These are phyloP conservation scores for Eucalyptus tenuipes DNA, from an alignment of 345 rosid species.

Conservation along the genomic window DNA sequence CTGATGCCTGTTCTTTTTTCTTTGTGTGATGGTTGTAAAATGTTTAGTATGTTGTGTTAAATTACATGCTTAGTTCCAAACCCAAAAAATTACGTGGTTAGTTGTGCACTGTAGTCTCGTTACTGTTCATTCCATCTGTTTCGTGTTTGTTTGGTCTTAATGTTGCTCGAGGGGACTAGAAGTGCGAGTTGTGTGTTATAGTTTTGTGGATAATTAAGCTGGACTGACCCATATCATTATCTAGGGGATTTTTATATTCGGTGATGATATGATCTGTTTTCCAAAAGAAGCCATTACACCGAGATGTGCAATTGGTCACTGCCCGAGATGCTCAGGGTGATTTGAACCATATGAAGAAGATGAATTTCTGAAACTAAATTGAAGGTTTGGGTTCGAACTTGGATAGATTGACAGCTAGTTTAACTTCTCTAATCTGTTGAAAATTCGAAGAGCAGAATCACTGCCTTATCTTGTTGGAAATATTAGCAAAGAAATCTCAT, in stretches of 20 bases:
- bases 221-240: background rate
- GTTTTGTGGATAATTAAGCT: background rate
- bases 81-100: background rate
- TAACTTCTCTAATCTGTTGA: background rate
- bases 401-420: background rate
- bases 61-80: no score
- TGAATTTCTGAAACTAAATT: background rate
- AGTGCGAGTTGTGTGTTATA: background rate
- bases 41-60: background rate
- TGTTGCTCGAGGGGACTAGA: background rate
- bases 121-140: background rate
- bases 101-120: background rate
- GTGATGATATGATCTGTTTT: background rate
- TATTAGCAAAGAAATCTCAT: background rate
- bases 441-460: background rate
- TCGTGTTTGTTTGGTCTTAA: fast-evolving
- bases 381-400: background rate
- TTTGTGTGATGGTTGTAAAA: background rate
- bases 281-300: background rate
- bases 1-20: background rate
- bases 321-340: background rate
- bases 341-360: background rate
- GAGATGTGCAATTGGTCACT: background rate
- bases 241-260: background rate
- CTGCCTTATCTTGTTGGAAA: background rate